Percentiles rank a stretch among this genome's conserved stretches.
These are phyloP conservation scores for Cryptococcus sp. DNA, from an alignment of 1,284 basidiomycete genomes.

Conservation along the genomic window DNA sequence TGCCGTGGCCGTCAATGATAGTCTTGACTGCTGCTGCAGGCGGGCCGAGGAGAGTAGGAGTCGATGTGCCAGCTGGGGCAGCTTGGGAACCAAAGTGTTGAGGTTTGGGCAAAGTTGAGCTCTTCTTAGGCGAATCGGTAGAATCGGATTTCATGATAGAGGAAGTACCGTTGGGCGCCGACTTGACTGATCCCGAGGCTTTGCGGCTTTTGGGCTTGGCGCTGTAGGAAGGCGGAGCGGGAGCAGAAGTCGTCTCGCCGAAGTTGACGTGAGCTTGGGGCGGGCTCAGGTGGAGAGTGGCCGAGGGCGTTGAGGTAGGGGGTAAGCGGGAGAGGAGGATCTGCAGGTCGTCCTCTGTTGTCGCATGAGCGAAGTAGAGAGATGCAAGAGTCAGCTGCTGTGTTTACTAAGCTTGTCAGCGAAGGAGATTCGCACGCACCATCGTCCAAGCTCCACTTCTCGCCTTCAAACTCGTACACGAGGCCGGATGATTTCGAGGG, in stretches of 20 bases:
- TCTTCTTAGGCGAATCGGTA: too few relatives aligned
- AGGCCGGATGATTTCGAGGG: conserved; percentile 33
- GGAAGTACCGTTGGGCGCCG: conserved; percentile 8
- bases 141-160: not conserved
- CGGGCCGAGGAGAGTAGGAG: too few relatives aligned
- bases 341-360: conserved; percentile 52
- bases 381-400: not conserved
- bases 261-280: conserved; percentile 32
- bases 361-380: too few relatives aligned
- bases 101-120: too few relatives aligned
- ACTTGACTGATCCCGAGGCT: not conserved
- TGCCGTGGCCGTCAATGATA: too few relatives aligned
- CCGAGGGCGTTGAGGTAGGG: conserved; percentile 32
- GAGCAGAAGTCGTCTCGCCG: conserved; percentile 8
- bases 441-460: conserved; percentile 50
- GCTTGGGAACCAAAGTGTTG: too few relatives aligned
- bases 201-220: not conserved
- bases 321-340: conserved; percentile 49
- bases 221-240: conserved; percentile 1
- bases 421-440: conserved; percentile 34
- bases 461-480: conserved; percentile 51
- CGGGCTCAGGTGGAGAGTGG: conserved; percentile 46
- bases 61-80: too few relatives aligned
- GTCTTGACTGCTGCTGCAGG: too few relatives aligned
- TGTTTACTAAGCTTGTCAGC: not conserved